Evolutionary conservation across 225 moss, liverwort and hornwort species (phyloP).

Genomic region (Sphagnum contortum): DNA sequence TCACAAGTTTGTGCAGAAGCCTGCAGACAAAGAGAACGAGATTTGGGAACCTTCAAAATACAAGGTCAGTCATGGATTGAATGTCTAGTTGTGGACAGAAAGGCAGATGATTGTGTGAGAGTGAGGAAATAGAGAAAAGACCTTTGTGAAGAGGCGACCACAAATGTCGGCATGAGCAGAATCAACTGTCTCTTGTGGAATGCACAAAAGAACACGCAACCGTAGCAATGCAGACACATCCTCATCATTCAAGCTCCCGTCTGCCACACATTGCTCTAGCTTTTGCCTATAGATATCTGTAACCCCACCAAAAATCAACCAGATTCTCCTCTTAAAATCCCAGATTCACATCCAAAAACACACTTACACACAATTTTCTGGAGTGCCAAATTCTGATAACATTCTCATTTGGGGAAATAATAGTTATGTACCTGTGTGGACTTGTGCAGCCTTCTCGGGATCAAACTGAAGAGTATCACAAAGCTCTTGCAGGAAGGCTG

Average conservation of each 20-base stretch:
- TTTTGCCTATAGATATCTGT: constrained; percentile 97
- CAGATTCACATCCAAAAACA: too few relatives aligned
- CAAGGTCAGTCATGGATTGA: too few relatives aligned
- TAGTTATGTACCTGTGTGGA: constrained; percentile 61
- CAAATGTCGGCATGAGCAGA: constrained; percentile 76
- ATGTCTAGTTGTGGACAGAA: too few relatives aligned
- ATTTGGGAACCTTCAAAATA: too few relatives aligned
- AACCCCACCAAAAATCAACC: neutral
- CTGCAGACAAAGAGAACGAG: too few relatives aligned
- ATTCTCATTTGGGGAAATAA: too few relatives aligned
- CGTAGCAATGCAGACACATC: constrained; percentile 76
- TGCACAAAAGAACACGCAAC: constrained; percentile 81
- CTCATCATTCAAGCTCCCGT: constrained; percentile 79
- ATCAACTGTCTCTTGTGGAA: constrained; percentile 79
- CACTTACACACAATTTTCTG: too few relatives aligned
- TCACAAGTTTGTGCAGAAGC: too few relatives aligned
- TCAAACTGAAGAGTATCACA: constrained; percentile 86
- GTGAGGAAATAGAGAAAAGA: constrained; percentile 5
- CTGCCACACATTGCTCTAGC: constrained; percentile 88
- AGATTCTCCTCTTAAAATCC: neutral
- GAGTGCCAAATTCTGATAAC: too few relatives aligned
- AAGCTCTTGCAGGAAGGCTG: constrained; percentile 72
- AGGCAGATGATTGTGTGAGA: neutral
- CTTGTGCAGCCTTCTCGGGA: constrained; percentile 79
- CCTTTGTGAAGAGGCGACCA: constrained; percentile 86